Conservation (phyloP, 257 asterid species). For the Lavandula angustifolia region DNA sequence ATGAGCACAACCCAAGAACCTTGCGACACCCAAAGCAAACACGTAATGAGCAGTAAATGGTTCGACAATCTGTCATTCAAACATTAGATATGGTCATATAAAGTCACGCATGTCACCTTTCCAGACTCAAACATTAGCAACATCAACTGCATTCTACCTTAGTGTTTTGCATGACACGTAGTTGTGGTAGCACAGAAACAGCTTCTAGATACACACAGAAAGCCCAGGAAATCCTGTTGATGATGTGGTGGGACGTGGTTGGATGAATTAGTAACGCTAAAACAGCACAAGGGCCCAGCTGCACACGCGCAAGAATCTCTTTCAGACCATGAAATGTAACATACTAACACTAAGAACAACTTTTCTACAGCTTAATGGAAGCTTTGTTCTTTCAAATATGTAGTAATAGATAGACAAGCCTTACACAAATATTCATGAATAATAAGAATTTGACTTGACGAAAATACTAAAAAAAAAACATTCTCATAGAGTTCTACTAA, state of each 20-base stretch:
- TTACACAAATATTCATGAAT: conserved; percentile 8
- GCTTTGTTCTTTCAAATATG: conserved; percentile 4
- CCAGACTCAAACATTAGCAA: conserved; percentile 23
- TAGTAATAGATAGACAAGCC: neutral
- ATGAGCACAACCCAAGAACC: conserved; percentile 82
- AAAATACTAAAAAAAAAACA: conserved; percentile 6
- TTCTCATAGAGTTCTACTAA: neutral
- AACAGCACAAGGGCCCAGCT: conserved; percentile 65
- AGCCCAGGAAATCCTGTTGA: conserved; percentile 72
- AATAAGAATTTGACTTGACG: neutral
- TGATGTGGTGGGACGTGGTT: conserved; percentile 59
- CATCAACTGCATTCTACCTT: conserved; percentile 42
- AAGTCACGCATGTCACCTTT: conserved; percentile 1
- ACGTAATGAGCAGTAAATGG: conserved; percentile 82
- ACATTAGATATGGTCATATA: neutral
- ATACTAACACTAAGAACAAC: neutral
- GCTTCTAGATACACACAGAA: conserved; percentile 81
- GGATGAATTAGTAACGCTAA: conserved; percentile 69
- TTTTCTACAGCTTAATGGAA: neutral
- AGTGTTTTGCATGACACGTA: conserved; percentile 74
- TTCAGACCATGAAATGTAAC: conserved; percentile 12
- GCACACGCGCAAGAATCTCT: conserved; percentile 30
- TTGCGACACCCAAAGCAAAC: conserved; percentile 76
- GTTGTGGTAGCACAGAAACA: conserved; percentile 72
- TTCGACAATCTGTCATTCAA: conserved; percentile 63